Evolutionary conservation across 257 asterid species (phyloP).

Genomic region (Coffea canephora): DNA sequence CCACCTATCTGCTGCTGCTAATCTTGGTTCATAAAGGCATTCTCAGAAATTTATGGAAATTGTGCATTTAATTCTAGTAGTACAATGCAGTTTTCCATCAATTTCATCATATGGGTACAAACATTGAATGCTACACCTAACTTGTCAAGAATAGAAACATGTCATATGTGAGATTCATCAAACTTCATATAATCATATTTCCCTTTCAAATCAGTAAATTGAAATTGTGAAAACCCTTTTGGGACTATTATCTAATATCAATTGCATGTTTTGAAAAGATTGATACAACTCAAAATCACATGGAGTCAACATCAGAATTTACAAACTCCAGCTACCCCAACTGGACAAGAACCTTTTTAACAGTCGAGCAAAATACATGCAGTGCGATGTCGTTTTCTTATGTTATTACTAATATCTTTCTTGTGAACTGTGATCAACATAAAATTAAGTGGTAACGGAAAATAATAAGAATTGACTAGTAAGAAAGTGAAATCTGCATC

Average conservation of each 20-base stretch:
- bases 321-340: not conserved
- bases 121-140: not conserved
- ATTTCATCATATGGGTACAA: not conserved
- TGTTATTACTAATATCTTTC: not conserved
- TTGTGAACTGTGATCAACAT: not conserved
- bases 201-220: not conserved
- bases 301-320: not conserved
- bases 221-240: not conserved
- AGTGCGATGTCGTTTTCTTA: not conserved
- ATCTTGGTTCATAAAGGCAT: not conserved
- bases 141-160: not conserved
- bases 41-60: not conserved
- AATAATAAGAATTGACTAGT: not conserved
- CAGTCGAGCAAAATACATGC: not conserved
- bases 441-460: not conserved
- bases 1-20: not conserved
- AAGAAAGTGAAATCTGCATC: slow-evolving; percentile 1
- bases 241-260: not conserved
- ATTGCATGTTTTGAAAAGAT: not conserved
- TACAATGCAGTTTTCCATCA: not conserved
- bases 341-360: not conserved
- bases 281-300: not conserved
- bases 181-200: not conserved
- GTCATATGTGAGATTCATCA: not conserved
- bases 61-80: not conserved